Base-by-base conservation (phyloP, 164 flowering plant genomes). In the Taxillus chinensis region DNA sequence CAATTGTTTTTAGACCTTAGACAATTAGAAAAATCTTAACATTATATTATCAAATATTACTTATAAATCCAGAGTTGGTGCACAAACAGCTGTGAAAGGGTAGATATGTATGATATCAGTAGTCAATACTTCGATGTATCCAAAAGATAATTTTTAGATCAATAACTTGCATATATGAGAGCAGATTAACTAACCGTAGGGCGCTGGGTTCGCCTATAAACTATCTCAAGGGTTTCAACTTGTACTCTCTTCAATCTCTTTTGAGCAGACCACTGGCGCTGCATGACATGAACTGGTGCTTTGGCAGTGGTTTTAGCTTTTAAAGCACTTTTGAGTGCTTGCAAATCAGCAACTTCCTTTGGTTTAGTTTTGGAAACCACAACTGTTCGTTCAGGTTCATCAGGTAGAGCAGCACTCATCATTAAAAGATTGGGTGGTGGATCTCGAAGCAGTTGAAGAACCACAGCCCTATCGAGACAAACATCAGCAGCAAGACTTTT, bases 211-310 rank as follows among this genome's bases (percentile, higher is more conserved):
- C 87, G 87, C 53, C 67, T 68, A 69, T 95, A 91, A 56, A 89
- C 95, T 67, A 73, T 77, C 79, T 91, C 96, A 43, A 95, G 89
- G 48, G 97, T 95, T 70, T 78, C 79, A 70, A 83, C 59, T 17
- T 95, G 96, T 42, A 73, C 87, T 77, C 87, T 95, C 79, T 95
- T 95, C 68, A 95, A 64, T 73, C 97, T 75, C 75, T 91, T 95
- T 55, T 80, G 86, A 41, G 84, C 76, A 64, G 86, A 75, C 95
- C 93, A 87, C 53, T 73, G 80, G 13, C 71, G 77, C 70, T 81
- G 85, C 87, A 81, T 77, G 41, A 72, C 84, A 84, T 87, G 97
- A 71, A 87, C 76, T 41, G 97, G 91, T 16, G 62, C 71, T 68
- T 82, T 69, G 37, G 37, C 75, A 57, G 71, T 68, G 7, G 64